These are phyloP conservation scores for Fistulinella cinereoalba DNA, from an alignment of 1,284 basidiomycete species.

Conservation along the genomic window DNA sequence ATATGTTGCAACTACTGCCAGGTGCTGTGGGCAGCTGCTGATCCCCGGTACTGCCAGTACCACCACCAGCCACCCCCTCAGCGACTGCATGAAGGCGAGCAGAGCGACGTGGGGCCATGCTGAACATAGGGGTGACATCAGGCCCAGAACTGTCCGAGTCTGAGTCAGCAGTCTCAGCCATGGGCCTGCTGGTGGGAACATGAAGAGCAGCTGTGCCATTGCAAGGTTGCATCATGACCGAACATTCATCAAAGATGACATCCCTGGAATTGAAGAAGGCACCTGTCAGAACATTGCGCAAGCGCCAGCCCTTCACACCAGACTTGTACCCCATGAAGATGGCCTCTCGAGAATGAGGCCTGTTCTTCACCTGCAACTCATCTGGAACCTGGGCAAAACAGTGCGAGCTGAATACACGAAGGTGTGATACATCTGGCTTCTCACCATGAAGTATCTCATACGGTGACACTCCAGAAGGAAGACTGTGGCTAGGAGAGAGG, in stretches of 20 bases:
- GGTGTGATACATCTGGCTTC: background rate
- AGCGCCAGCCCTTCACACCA: background rate
- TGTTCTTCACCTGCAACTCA: background rate
- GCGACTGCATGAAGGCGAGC: too few species aligned
- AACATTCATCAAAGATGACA: constrained; percentile 2
- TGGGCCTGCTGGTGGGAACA: too few species aligned
- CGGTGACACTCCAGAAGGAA: background rate
- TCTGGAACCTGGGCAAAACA: background rate
- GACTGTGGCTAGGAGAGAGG: background rate
- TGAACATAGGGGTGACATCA: too few species aligned
- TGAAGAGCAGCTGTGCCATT: too few species aligned
- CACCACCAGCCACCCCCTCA: too few species aligned
- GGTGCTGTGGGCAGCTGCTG: too few species aligned
- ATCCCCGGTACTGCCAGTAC: too few species aligned
- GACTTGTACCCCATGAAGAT: constrained; percentile 1
- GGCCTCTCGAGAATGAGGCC: background rate
- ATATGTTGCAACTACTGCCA: too few species aligned
- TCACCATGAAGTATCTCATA: background rate
- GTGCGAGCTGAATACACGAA: background rate
- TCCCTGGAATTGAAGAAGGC: background rate
- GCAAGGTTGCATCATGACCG: background rate
- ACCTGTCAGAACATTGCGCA: rapidly evolving
- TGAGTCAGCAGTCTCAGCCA: too few species aligned
- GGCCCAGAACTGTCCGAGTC: too few species aligned
- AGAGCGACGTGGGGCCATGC: too few species aligned